phyloP scores from a whole-genome alignment of 164 flowering plant species.

The Santalum album region DNA sequence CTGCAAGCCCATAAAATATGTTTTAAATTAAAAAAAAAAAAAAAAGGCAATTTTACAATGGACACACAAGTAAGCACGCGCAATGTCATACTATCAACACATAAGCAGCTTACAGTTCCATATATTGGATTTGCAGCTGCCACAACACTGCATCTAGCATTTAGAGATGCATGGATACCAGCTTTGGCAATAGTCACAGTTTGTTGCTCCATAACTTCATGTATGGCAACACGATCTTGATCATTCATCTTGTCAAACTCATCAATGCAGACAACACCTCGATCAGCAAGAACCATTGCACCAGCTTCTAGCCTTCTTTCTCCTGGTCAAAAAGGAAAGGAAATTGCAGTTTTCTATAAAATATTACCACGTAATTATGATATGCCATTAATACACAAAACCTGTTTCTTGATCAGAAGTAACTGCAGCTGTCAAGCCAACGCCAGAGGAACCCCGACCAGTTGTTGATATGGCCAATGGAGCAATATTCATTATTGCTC shows the following conservation, averaged over 20 bases:
- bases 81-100: no score
- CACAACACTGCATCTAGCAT: constrained; percentile 98
- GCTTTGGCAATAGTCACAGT: constrained; percentile 99
- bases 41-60: neutral
- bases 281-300: constrained; percentile 98
- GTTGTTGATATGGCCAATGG: constrained; percentile 99
- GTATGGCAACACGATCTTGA: constrained; percentile 96
- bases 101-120: constrained; percentile 76
- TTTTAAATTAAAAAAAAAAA: constrained; percentile 11
- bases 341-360: neutral
- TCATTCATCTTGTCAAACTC: constrained; percentile 99
- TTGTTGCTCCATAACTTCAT: constrained; percentile 99
- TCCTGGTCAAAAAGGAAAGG: constrained; percentile 32
- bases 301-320: constrained; percentile 99
- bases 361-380: neutral
- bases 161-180: constrained; percentile 96
- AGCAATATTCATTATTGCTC: constrained; percentile 98
- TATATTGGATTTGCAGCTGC: constrained; percentile 99
- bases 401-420: constrained; percentile 99
- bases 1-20: constrained; percentile 35
- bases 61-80: no score
- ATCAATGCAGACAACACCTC: constrained; percentile 97
- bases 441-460: constrained; percentile 99
- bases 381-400: constrained; percentile 14
- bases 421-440: constrained; percentile 99